These are phyloP conservation scores for Coemansia sp. DNA, from an alignment of 192 early-diverging fungal genomes.

Conservation along the genomic window DNA sequence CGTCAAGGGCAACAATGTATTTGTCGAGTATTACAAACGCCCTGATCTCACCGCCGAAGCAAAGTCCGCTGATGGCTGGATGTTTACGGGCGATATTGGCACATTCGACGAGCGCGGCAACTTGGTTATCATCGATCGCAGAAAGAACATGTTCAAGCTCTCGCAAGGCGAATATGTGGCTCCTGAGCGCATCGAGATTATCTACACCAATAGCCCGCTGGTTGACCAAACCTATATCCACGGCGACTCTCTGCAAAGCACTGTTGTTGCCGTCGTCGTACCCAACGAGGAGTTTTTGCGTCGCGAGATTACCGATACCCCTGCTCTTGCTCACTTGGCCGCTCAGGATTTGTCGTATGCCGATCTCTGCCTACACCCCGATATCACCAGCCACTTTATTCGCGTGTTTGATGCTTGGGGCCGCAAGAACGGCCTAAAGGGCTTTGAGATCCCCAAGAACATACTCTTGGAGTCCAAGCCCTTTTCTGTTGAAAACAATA, in stretches of 20 bases:
- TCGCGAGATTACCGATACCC: slow-evolving; percentile 44
- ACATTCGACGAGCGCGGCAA: slow-evolving; percentile 66
- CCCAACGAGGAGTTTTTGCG: slow-evolving; percentile 68
- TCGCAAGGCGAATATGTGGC: slow-evolving; percentile 78
- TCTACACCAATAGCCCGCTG: slow-evolving; percentile 59
- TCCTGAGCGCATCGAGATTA: slow-evolving; percentile 83
- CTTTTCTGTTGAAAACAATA: slow-evolving; percentile 79
- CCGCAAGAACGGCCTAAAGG: slow-evolving; percentile 63
- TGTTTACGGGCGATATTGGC: slow-evolving; percentile 84
- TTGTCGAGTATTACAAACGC: slow-evolving; percentile 78
- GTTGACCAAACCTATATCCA: slow-evolving; percentile 75
- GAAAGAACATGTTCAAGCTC: slow-evolving; percentile 86
- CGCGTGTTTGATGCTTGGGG: slow-evolving; percentile 56
- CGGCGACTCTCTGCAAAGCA: slow-evolving; percentile 77
- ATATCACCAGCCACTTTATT: slow-evolving; percentile 58
- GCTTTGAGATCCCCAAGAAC: slow-evolving; percentile 75
- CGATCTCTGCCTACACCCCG: slow-evolving; percentile 64
- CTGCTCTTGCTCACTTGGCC: slow-evolving; percentile 23
- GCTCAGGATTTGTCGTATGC: slow-evolving; percentile 37
- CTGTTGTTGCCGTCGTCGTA: slow-evolving; percentile 74
- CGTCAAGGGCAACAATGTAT: slow-evolving; percentile 76
- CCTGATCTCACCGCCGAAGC: slow-evolving; percentile 76
- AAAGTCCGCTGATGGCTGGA: slow-evolving; percentile 79
- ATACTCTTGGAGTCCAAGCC: slow-evolving; percentile 67
- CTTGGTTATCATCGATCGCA: slow-evolving; percentile 78